Evolutionary conservation across 495 filamentous ascomycete genomes (phyloP), one percentile per base, ranked within the genome.

Genomic region (Xylaria curta): DNA sequence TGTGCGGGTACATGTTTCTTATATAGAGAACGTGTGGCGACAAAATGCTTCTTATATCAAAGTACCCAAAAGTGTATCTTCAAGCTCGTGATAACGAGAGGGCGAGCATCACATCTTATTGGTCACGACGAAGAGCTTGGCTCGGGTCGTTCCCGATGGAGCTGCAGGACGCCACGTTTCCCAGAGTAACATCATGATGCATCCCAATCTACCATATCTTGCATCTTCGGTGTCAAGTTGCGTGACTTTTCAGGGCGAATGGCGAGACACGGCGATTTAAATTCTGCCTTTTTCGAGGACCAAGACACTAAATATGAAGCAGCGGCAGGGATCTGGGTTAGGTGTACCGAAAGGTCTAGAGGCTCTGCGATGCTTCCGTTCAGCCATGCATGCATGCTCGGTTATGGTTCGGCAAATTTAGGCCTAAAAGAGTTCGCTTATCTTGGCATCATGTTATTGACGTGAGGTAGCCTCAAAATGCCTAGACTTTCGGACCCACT

Each of bases 91-190:
- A 28, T 42, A 33, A 24, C 65, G 65, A 67, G 62, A 51, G 44
- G 49, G 65, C 65, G 65, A 67, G 65, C 65, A 38, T 56, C 49
- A 38, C 31, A 26, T 26, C 46, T 53, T 28, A 67, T 67, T 67
- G 44, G 65, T n/a, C 8, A 21, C 33, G 6, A 31, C 4, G 33
- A 31, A 4, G 33, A 36, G 19, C 42, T 15, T 67, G 65, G 65
- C 17, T 24, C 58, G 49, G 65, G 12, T 54, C 12, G 49, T 44
- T 40, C 36, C 65, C 49, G 47, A n/a, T 44, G 49, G 33, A 13
- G 49, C 47, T 33, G 65, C 33, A 36, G 64, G 49, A 56, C 33
- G 24, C 38, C 49, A 66, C 26, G 28, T 66, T 24, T 46, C 31
- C 31, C 28, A 66, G 33, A 54, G 19, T 31, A 65, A 15, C 49